Conservation (phyloP, 345 rosid species). For the Linum trigynum region DNA sequence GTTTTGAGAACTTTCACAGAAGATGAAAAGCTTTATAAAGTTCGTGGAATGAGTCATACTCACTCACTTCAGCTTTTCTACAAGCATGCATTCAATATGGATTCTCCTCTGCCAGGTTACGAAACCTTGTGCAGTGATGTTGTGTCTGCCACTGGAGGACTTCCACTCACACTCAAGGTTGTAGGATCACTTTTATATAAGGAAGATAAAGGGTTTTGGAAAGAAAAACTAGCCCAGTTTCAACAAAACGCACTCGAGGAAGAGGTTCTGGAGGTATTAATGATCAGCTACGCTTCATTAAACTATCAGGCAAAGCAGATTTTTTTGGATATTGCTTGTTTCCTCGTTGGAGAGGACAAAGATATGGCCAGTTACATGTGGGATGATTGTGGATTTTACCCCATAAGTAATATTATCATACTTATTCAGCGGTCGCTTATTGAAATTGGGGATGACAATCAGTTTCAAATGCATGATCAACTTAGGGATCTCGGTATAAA, state of each 20-base stretch:
- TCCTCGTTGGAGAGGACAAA: not conserved
- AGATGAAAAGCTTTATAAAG: not conserved
- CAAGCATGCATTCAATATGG: conserved; percentile 2
- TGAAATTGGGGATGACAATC: not conserved
- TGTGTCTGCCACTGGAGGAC: not conserved
- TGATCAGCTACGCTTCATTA: conserved; percentile 13
- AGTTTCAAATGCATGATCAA: not conserved
- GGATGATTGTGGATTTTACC: not conserved
- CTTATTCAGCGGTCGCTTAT: not conserved
- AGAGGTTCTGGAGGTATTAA: not conserved
- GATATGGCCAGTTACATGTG: not conserved
- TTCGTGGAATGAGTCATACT: no score
- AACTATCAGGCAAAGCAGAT: conserved; percentile 1
- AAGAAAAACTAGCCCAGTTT: not conserved
- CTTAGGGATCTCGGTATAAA: not conserved
- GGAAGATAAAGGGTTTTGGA: not conserved
- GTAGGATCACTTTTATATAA: conserved; percentile 5
- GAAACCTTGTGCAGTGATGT: not conserved
- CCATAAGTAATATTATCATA: not conserved
- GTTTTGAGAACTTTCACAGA: not conserved
- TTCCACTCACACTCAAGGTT: conserved; percentile 15
- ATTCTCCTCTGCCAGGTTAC: not conserved
- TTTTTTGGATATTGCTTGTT: conserved; percentile 23
- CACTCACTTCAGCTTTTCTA: conserved; percentile 7
- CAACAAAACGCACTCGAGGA: not conserved